Evolutionary conservation across 768 basidiomycete genomes (phyloP), one percentile per base, ranked within the genome.

Genomic region (Brasilioporus rufonigricans): DNA sequence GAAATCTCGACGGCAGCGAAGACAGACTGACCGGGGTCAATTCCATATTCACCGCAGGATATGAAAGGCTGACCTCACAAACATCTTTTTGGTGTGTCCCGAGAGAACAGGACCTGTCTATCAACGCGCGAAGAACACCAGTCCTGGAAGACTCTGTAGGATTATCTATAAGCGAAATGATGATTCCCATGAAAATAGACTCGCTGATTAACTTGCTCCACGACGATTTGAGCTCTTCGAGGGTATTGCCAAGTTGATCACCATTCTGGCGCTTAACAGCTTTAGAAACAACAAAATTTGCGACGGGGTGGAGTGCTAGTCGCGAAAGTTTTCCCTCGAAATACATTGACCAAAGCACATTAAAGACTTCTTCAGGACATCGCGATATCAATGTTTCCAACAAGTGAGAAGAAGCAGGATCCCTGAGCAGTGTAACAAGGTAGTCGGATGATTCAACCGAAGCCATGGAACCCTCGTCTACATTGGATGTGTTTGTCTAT

Each of bases 241-340:
- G 78, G 16, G 82, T 76, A 6, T 72, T 75, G 1, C 69, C 67
- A 32, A 98, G 66, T 56, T 89, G 83, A 5, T 73, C 71, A 18
- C 71, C 74, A n/a, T 80, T 74, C 13, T 85, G 68, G 44, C 91
- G 77, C 47, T 83, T 82, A 26, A 95, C 60, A 1, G 87, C 89
- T 67, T 85, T 87, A 1, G 94, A 88, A 5, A 94, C 77, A 21
- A 98, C 94, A 63, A 93, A 99, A 66, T 98, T 99, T 13, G 91
- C 93, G 2, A 95, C 89, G 3, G 95, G 93, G 70, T 99, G 96
- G 19, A 80, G 75, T 18, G 89, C 85, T 27, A 97, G 75, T 53
- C 87, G 81, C 4, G 79, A 71, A 35, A 97, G 74, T 58, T 86
- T 85, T n/a, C 84, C 84, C 41, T 73, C 69, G 66, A 98, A 87